These are phyloP conservation scores for Thecaphora thlaspeos DNA, from an alignment of 1,284 basidiomycete genomes.

Conservation along the genomic window DNA sequence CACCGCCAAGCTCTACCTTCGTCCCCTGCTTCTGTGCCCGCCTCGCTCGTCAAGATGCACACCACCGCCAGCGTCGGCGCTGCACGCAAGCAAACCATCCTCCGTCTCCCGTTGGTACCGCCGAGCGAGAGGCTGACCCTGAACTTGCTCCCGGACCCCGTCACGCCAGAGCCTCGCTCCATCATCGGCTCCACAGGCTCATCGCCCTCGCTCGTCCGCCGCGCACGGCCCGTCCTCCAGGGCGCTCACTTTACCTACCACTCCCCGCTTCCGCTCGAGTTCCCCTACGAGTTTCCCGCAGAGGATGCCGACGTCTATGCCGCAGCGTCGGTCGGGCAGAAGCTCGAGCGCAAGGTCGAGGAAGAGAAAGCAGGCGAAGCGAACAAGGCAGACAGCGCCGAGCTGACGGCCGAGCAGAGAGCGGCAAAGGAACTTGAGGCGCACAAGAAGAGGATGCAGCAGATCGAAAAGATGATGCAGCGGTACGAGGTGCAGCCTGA, in stretches of 20 bases:
- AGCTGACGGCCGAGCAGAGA: conserved; percentile 25
- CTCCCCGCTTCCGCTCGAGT: conserved; percentile 76
- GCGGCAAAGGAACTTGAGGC: conserved; percentile 16
- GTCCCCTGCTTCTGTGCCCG: no score
- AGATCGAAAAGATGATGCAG: conserved; percentile 42
- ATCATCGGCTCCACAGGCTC: conserved; percentile 61
- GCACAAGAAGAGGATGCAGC: conserved; percentile 41
- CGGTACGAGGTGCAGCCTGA: conserved; percentile 39
- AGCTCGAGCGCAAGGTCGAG: conserved; percentile 13
- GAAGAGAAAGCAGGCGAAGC: conserved; percentile 18
- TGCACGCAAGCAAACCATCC: conserved; percentile 18
- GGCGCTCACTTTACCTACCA: conserved; percentile 78
- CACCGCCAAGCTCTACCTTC: no score
- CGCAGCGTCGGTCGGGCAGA: conserved; percentile 21
- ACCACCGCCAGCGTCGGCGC: background rate
- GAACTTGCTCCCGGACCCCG: conserved; percentile 70
- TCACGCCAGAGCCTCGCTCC: conserved; percentile 63
- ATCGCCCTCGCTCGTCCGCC: conserved; percentile 63
- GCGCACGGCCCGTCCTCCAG: conserved; percentile 66
- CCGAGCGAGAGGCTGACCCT: conserved; percentile 66
- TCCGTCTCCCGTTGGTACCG: conserved; percentile 67
- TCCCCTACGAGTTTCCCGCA: conserved; percentile 74
- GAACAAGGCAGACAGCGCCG: conserved; percentile 11
- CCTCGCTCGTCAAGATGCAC: conserved; percentile 13
- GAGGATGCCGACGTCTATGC: conserved; percentile 33